These are phyloP conservation scores for Phytopythium ostracodes DNA, from an alignment of 352 stramenopile genomes.

Conservation along the genomic window DNA sequence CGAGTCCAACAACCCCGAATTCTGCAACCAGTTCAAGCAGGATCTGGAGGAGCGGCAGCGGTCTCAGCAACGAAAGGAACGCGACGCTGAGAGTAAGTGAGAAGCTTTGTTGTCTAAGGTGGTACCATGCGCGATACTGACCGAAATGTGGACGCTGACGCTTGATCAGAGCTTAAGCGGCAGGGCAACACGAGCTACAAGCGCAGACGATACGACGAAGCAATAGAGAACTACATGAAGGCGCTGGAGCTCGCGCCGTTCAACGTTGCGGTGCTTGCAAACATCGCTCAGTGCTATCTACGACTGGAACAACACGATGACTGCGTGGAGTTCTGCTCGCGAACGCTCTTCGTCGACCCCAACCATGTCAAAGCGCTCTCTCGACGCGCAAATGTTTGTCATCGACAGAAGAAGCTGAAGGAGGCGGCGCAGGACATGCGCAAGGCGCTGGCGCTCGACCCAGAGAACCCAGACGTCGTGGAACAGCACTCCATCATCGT, in stretches of 20 bases:
- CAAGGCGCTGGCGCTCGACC: constrained; percentile 35
- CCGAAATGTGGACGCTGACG: neutral
- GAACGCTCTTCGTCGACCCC: constrained; percentile 52
- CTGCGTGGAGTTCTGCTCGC: constrained; percentile 64
- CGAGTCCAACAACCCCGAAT: constrained; percentile 70
- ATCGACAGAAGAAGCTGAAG: constrained; percentile 42
- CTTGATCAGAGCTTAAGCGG: constrained; percentile 41
- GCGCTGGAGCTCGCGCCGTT: constrained; percentile 54
- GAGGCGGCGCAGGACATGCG: constrained; percentile 53
- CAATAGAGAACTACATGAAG: constrained; percentile 69
- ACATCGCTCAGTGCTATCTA: constrained; percentile 66
- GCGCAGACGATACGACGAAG: constrained; percentile 41
- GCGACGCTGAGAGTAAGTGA: constrained; percentile 45
- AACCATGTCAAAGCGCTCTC: constrained; percentile 69
- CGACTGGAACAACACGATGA: constrained; percentile 45
- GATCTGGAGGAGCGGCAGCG: constrained; percentile 59
- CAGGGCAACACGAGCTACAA: constrained; percentile 65
- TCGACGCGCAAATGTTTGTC: constrained; percentile 45
- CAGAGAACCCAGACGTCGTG: constrained; percentile 52
- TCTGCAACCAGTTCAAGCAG: constrained; percentile 76
- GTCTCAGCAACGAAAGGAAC: constrained; percentile 48
- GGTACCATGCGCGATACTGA: no score
- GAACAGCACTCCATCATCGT: constrained; percentile 74
- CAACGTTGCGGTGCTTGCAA: constrained; percentile 56
- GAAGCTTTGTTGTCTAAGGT: neutral